Evolutionary conservation across 495 filamentous ascomycete species (phyloP), one percentile per base, ranked within the genome.

Genomic region (Cudoniella acicularis): DNA sequence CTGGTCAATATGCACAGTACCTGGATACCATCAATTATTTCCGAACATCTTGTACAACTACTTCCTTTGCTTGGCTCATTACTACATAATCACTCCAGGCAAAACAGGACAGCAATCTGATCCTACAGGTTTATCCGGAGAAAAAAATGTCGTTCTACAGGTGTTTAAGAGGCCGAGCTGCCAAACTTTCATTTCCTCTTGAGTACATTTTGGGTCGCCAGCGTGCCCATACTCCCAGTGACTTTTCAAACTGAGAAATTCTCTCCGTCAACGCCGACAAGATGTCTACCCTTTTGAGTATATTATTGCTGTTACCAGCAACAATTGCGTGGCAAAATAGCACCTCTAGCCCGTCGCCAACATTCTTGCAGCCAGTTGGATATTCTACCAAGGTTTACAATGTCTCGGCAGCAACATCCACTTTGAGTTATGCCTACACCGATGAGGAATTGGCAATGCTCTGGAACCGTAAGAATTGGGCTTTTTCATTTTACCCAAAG

Each of bases 361-460:
- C 58, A 25, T 61, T 56, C 24, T 2, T 53, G n/a, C 3, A 43
- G 17, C n/a, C 43, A 4, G 25, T 40, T 10, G 54, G 49, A 11
- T 62, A 59, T 18, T 59, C 62, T 18, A 67, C 70, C 0, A 66
- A 71, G 59, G 66, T 66, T 17, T 76, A 71, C 66, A 75, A 75
- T 69, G 68, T 67, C 24, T 71, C 70, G 40, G 73, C 73, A 11
- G 68, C 71, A 27, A 69, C 67, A 48, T 65, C 69, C 1, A 59
- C 69, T n/a, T 52, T 70, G 13, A 65, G 64, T 40, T 72, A 69
- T 16, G 70, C 71, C 54, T 78, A 76, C 61, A 47, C 43, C 4
- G n/a, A 47, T 47, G 43, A 47, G 17, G 43, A 47, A n/a, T 21
- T 47, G 13, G 43, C 54, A 6, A 70, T 72, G 36, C 69, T 77